These are phyloP conservation scores for Salix caprea DNA, from an alignment of 345 rosid genomes.

Conservation along the genomic window DNA sequence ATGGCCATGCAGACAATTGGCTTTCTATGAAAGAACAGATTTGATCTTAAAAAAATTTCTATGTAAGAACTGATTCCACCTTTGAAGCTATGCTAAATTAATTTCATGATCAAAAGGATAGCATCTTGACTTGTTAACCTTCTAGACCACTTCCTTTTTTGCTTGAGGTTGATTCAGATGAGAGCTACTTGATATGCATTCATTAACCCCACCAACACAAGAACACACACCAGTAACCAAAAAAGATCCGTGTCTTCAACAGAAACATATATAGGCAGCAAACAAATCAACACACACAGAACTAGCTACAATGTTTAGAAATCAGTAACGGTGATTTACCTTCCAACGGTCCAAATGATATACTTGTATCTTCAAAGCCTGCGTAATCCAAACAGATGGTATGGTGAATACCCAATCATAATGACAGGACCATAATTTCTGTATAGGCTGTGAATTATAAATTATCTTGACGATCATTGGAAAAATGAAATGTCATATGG, in stretches of 20 bases:
- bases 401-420: background rate
- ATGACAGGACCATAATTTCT: background rate
- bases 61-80: background rate
- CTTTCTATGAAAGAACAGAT: background rate
- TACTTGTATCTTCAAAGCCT: slow-evolving; percentile 86
- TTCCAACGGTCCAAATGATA: slow-evolving; percentile 90
- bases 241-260: background rate
- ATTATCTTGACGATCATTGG: background rate
- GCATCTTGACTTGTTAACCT: background rate
- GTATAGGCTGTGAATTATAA: background rate
- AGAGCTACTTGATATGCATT: background rate
- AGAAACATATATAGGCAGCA: slow-evolving; percentile 10
- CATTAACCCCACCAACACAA: background rate
- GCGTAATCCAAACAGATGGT: slow-evolving; percentile 27
- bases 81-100: background rate
- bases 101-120: background rate
- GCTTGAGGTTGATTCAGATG: no score
- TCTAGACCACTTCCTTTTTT: background rate
- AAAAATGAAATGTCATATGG: background rate
- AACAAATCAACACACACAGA: slow-evolving; percentile 11
- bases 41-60: background rate
- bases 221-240: background rate
- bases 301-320: slow-evolving; percentile 16
- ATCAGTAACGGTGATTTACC: slow-evolving; percentile 41
- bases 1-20: background rate